These are phyloP conservation scores for Calonectria pseudoreteaudii DNA, from an alignment of 2,329 filamentous ascomycete genomes.

Conservation along the genomic window DNA sequence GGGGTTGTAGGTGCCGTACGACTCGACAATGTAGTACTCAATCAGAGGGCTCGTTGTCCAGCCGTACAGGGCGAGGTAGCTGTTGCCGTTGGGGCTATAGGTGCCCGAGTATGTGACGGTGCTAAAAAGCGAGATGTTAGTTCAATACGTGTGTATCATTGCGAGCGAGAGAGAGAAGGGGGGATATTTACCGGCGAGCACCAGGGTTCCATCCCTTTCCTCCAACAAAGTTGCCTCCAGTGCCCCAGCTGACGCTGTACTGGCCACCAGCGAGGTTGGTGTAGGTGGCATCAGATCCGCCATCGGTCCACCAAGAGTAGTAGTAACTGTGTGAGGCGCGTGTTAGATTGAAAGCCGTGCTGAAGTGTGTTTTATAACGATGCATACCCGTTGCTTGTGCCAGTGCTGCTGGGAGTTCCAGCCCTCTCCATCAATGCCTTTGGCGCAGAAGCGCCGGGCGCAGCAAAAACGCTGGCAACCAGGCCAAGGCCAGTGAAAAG, in stretches of 20 bases:
- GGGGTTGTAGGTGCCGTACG: slow-evolving; percentile 52
- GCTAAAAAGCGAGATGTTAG: slow-evolving; percentile 1
- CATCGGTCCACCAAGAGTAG: slow-evolving; percentile 62
- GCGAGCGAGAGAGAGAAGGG: slow-evolving; percentile 24
- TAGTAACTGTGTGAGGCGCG: slow-evolving; percentile 46
- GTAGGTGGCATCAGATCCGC: slow-evolving; percentile 56
- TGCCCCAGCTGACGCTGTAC: slow-evolving; percentile 58
- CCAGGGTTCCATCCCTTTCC: slow-evolving; percentile 37
- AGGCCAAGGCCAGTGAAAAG: slow-evolving; percentile 41
- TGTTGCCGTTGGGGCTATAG: slow-evolving; percentile 48
- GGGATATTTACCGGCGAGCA: slow-evolving; percentile 51
- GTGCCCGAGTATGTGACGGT: slow-evolving; percentile 41
- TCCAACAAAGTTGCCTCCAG: slow-evolving; percentile 41
- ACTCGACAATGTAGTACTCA: slow-evolving; percentile 55
- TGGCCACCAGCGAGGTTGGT: slow-evolving; percentile 55
- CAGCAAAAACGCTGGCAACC: slow-evolving; percentile 32
- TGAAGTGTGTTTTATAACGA: neutral
- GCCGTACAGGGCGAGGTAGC: slow-evolving; percentile 54
- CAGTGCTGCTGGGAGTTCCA: slow-evolving; percentile 50
- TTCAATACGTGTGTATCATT: neutral
- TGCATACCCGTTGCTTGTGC: slow-evolving; percentile 50
- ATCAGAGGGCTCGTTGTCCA: slow-evolving; percentile 52
- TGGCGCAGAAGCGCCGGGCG: slow-evolving; percentile 36
- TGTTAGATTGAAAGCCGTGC: neutral
- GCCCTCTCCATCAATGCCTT: slow-evolving; percentile 26